A percentile compares a stretch with the other conserved stretches of the same genome.
These are phyloP conservation scores for Elongisporangium senticosum DNA, from an alignment of 352 stramenopile genomes.

Conservation along the genomic window DNA sequence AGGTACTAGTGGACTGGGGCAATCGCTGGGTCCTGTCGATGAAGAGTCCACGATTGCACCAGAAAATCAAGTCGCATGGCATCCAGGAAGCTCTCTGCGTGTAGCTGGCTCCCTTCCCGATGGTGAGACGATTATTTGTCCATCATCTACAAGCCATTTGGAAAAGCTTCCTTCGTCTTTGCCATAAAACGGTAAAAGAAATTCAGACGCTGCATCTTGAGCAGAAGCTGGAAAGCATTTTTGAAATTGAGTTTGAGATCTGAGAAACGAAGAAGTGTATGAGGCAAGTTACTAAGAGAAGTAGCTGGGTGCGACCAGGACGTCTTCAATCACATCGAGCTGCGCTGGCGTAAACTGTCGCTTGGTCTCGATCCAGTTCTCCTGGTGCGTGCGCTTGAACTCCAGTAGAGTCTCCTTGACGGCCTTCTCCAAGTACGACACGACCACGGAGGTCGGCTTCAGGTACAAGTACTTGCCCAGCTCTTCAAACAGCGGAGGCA, in stretches of 20 bases:
- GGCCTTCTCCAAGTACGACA: constrained; percentile 65
- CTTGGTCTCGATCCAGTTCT: constrained; percentile 80
- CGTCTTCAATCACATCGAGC: constrained; percentile 71
- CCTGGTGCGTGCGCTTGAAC: constrained; percentile 80
- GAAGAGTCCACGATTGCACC: too few species aligned
- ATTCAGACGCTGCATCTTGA: too few species aligned
- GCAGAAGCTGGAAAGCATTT: too few species aligned
- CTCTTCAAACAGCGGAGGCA: constrained; percentile 70
- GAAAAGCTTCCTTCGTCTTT: too few species aligned
- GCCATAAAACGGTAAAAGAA: too few species aligned
- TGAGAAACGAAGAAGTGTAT: neutral
- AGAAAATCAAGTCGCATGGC: too few species aligned
- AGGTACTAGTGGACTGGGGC: too few species aligned
- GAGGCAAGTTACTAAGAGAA: constrained; percentile 31
- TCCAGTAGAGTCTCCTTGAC: constrained; percentile 79
- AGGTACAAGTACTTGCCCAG: constrained; percentile 66
- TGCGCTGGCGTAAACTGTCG: constrained; percentile 45
- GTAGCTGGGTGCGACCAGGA: constrained; percentile 71
- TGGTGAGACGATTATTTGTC: too few species aligned
- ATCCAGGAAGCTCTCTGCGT: too few species aligned
- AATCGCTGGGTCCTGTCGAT: too few species aligned
- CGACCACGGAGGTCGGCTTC: constrained; percentile 42
- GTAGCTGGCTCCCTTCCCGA: too few species aligned
- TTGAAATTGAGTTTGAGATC: neutral
- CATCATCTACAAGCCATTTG: too few species aligned